Evolutionary conservation across 768 basidiomycete species (phyloP).

Genomic region (Mycena kentingensis): DNA sequence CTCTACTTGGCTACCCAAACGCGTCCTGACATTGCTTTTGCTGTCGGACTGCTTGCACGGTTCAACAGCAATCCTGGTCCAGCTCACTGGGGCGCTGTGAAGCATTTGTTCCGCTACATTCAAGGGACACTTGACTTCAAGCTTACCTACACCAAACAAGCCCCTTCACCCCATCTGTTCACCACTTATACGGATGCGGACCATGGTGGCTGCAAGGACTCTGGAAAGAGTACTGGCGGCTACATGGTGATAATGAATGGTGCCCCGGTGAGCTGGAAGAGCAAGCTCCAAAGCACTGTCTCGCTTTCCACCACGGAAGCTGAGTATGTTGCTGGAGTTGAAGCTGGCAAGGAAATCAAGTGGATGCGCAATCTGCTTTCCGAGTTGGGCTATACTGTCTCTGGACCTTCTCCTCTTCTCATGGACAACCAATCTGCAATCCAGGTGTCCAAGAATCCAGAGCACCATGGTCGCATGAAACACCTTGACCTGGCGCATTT

Average conservation of each 20-base stretch:
- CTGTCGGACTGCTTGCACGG: constrained; percentile 10
- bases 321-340: constrained; percentile 38
- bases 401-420: constrained; percentile 27
- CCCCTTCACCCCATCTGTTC: too few relatives aligned
- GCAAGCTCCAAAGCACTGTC: constrained; percentile 39
- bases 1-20: not conserved
- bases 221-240: constrained; percentile 38
- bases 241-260: constrained; percentile 37
- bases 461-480: constrained; percentile 35
- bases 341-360: constrained; percentile 33
- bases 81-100: constrained; percentile 26
- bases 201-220: constrained; percentile 31
- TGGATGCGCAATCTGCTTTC: constrained; percentile 34
- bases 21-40: constrained; percentile 6
- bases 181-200: constrained; percentile 31
- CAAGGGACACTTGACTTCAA: constrained; percentile 11
- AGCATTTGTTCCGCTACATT: constrained; percentile 23
- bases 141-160: too few relatives aligned
- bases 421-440: constrained; percentile 41
- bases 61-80: constrained; percentile 23
- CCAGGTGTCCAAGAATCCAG: constrained; percentile 36
- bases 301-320: constrained; percentile 43
- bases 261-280: constrained; percentile 40
- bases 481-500: constrained; percentile 31
- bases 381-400: constrained; percentile 27